Conservation (phyloP, 192 early-diverging fungal species). For the Backusella circina region DNA sequence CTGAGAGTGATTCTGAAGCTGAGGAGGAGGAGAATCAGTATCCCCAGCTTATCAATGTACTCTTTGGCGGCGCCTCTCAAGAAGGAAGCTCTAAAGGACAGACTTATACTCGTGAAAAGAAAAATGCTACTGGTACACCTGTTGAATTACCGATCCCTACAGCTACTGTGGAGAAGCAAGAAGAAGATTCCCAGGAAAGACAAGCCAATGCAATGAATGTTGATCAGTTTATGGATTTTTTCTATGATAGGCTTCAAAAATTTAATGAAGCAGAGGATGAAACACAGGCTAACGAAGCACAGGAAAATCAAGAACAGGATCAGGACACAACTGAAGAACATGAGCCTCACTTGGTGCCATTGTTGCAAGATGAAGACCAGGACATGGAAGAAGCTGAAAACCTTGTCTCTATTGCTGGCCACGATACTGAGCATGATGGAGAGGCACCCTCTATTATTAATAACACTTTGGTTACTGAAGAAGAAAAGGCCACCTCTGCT, state of each 20-base stretch:
- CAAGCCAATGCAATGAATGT: not conserved
- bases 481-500: not conserved
- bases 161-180: not conserved
- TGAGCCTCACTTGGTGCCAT: not conserved
- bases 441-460: not conserved
- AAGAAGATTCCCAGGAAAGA: not conserved
- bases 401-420: not conserved
- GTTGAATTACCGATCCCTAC: not conserved
- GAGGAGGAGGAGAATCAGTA: not conserved
- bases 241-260: not conserved
- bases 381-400: not conserved
- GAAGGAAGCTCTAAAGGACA: not conserved
- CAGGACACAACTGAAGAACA: not conserved
- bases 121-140: not conserved
- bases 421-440: not conserved
- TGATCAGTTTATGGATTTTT: not conserved
- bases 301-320: not conserved
- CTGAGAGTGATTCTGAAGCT: not conserved
- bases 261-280: not conserved
- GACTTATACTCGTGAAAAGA: not conserved
- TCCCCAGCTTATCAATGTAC: not conserved
- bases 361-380: not conserved
- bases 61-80: not conserved
- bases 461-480: not conserved
- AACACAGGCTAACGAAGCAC: not conserved